Evolutionary conservation across 441 rosid species (phyloP).

Genomic region (Populus hybrid): DNA sequence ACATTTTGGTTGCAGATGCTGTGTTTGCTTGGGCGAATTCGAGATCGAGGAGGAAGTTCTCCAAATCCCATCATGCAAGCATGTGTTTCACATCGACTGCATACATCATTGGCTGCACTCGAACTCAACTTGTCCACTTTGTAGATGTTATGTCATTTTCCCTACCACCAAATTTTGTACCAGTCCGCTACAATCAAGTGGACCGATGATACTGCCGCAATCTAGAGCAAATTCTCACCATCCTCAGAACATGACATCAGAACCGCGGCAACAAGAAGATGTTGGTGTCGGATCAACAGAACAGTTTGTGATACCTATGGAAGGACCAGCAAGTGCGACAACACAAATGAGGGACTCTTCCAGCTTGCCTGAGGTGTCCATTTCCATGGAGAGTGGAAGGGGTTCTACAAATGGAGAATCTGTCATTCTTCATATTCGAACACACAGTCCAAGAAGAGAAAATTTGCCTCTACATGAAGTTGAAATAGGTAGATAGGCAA

Average conservation of each 20-base stretch:
- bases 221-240: constrained; percentile 1
- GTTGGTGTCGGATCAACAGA: constrained; percentile 4
- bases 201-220: background rate
- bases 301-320: constrained; percentile 12
- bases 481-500: constrained; percentile 11
- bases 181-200: constrained; percentile 11
- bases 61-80: constrained; percentile 79
- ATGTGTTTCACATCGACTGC: constrained; percentile 84
- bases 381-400: background rate
- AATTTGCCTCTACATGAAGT: constrained; percentile 4
- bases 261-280: constrained; percentile 15
- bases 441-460: background rate
- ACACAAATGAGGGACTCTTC: constrained; percentile 1
- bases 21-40: constrained; percentile 91
- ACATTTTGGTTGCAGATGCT: constrained; percentile 46
- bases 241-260: constrained; percentile 14
- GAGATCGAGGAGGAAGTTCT: constrained; percentile 78
- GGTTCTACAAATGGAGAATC: constrained; percentile 7
- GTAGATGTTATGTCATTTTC: constrained; percentile 55
- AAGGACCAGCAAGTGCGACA: constrained; percentile 17
- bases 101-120: constrained; percentile 78
- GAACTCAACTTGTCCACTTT: constrained; percentile 92
- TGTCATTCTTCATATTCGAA: constrained; percentile 1
- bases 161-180: constrained; percentile 33
- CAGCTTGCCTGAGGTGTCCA: constrained; percentile 6